Evolutionary conservation across 2,329 filamentous ascomycete genomes (phyloP), one percentile per base, ranked within the genome.

Genomic region (Monilinia polystroma): DNA sequence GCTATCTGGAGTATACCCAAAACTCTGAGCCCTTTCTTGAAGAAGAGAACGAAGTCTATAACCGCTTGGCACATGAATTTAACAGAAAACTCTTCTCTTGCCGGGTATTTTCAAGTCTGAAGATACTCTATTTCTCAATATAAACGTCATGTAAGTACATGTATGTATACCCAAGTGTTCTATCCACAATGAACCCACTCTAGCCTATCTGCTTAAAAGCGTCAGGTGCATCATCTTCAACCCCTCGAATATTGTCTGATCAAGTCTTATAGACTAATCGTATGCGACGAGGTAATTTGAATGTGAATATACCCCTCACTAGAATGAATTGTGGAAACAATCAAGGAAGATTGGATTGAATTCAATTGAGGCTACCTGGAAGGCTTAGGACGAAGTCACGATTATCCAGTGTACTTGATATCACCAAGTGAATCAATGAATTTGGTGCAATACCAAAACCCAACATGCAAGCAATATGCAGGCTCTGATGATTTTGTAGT

Each of bases 131-230:
- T 32, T 52, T 57, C 45, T 43, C n/a, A 1, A 64, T 58, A 23
- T 29, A 26, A 26, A 58, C 41, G 4, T 43, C 38, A 55, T 41
- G 38, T 64, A 47, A 59, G 20, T 63, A 41, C 35, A 65, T 59
- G 63, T 65, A 58, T 65, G 63, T 52, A 65, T 59, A 65, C 63
- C 63, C 53, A 65, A 65, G 63, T 65, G 60, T 20, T 41, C 63
- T 58, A 53, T 58, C 53, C 41, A 45, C 43, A 5, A 20, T 59
- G 54, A 65, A 65, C 43, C 43, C 43, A 58, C 54, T 41, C 43
- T 32, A 43, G 43, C 53, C 23, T 20, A 47, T 32, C 53, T 59
- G 41, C 16, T 38, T 11, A n/a, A 58, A 65, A 49, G 56, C 18
- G 35, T 59, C 54, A 65, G 63, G 63, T 58, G 54, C 54, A 41